Base-by-base conservation (phyloP, 257 asterid species). In the Paulownia fortunei region DNA sequence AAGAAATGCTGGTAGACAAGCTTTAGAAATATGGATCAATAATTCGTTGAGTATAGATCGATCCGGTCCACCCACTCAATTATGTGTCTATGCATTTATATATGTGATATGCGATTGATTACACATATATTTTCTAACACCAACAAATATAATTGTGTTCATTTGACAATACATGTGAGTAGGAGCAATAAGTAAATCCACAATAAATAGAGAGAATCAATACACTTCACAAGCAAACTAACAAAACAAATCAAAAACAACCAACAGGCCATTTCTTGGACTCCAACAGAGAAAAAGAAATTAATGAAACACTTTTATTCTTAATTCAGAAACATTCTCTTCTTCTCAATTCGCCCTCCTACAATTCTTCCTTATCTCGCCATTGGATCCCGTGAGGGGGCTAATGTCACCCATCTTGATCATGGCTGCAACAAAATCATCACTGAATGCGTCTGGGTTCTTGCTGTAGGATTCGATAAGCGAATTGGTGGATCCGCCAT, bases 351-450 rank as follows among this genome's bases (percentile, higher is more conserved):
- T 79, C 3, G 66, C 8, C 61, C 34, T 72, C 70, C 83, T 63
- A 11, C 84, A 81, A 15, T 51, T 76, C 18, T 62, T 69, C 78
- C 92, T 82, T 1, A 88, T 69, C 82, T 86, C 72, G 0, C 92
- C 89, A 0, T 58, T 46, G 56, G 89, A 80, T 52, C 92, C 90
- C 0, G 87, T 84, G 19, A 88, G 85, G 13, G 90, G 88, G 30
- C 34, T 79, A 9, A 84, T 82, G 6, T 79, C 82, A 12, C 86
- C 89, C 92, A 88, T 84, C 71, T 72, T 86, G 37, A 86, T 81
- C 90, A 88, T 88, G 4, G 92, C 89, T 0, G 78, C 67, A 5
- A 63, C 83, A 32, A 88, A 88, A 62, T 86, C 89, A 0, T 27
- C 27, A 5, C 18, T 11, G 51, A 88, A 88, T 3, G 78, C 56